phyloP scores from a whole-genome alignment of 2,329 filamentous ascomycete genomes.

The Blastomyces gilchristii region DNA sequence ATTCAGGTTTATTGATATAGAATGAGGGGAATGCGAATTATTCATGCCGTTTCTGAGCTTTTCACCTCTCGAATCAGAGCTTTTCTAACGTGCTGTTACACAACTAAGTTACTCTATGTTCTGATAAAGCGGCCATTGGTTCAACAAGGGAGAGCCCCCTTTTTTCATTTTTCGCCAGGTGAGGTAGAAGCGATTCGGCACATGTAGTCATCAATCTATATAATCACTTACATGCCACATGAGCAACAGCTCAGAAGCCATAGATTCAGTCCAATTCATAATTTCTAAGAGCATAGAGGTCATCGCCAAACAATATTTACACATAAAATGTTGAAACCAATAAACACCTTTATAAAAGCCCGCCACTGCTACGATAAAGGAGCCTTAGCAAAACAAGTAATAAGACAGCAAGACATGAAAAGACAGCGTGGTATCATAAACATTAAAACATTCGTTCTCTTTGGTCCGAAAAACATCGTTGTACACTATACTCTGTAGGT shows the following conservation, averaged over 20 bases:
- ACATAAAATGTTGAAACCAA: not conserved
- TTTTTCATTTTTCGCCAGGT: not conserved
- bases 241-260: not conserved
- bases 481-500: not conserved
- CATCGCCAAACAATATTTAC: not conserved
- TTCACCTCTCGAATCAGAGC: not conserved
- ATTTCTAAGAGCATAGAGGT: not conserved
- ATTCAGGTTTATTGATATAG: not conserved
- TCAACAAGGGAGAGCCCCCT: not conserved
- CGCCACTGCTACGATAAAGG: not conserved
- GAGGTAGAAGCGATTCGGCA: not conserved
- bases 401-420: not conserved
- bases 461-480: not conserved
- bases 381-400: not conserved
- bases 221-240: not conserved
- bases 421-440: not conserved
- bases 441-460: not conserved
- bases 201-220: not conserved
- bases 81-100: not conserved
- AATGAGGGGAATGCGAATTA: not conserved
- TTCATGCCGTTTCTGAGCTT: not conserved
- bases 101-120: not conserved
- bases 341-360: not conserved
- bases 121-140: not conserved
- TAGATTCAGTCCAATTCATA: not conserved